Base-by-base conservation (phyloP, 2,329 filamentous ascomycete species). In the Calonectria pseudoreteaudii region DNA sequence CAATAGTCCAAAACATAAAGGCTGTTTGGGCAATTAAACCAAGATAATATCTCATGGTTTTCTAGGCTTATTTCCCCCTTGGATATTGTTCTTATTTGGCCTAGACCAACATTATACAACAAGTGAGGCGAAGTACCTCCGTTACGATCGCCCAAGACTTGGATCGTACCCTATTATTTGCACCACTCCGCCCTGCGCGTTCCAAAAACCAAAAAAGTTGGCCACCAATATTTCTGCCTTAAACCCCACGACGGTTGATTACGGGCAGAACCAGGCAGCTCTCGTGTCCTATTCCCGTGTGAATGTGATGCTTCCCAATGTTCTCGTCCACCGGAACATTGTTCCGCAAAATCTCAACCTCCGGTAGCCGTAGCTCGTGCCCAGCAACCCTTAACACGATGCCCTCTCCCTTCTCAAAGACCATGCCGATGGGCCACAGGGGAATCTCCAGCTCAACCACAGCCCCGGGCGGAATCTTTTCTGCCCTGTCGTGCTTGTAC, bases 381-480 rank as follows among this genome's bases (percentile, higher is more conserved):
- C 68, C 68, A 23, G 68, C 58, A n/a, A 70, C 44, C 23, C 49
- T 36, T 11, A 70, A 23, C 3, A 65, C 49, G 11, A 70, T 28
- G 10, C 58, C 31, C 31, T 70, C 68, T 4, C 68, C 68, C 23
- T 30, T 31, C 7, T 38, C 68, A 65, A 65, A 70, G 20, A 44
- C 56, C 31, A 70, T 70, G 2, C 44, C 68, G 7, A 53, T 70
- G 16, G 56, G 68, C 68, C 68, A 70, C 30, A 70, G 58, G 8
- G 44, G 23, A 23, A 70, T 70, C 20, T 70, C 68, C 18, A 70
- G 30, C 52, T 70, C 36, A 4, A 53, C 44, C 18, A 65, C 36
- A 4, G 68, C 30, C 14, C 68, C 68, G 26, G 58, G 58, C 10
- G 44, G 31, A 16, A 70, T 65, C 26, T n/a, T 28, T 11, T 67